Percentiles rank a stretch among this genome's conserved stretches.
phyloP scores from a whole-genome alignment of 805 yeast species.

The Nematodospora valgi region DNA sequence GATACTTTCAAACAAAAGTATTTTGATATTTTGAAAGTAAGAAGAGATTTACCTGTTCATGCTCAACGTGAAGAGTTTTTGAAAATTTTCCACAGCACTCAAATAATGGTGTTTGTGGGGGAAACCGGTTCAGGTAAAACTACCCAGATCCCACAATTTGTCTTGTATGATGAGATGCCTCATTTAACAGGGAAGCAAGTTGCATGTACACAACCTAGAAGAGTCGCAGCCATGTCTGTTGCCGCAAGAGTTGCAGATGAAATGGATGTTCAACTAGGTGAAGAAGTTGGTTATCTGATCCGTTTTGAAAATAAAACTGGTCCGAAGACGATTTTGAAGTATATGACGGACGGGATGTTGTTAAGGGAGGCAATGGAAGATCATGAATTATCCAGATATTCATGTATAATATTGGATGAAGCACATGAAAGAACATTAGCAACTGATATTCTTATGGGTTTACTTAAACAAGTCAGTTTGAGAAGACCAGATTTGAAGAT shows the following conservation, averaged over 20 bases:
- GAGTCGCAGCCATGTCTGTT: slow-evolving; percentile 99
- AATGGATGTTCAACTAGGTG: slow-evolving; percentile 89
- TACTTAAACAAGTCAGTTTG: slow-evolving; percentile 73
- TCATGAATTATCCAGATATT: slow-evolving; percentile 72
- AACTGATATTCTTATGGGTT: slow-evolving; percentile 95
- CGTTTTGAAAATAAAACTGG: slow-evolving; percentile 91
- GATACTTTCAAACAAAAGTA: slow-evolving; percentile 58
- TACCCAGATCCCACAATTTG: slow-evolving; percentile 97
- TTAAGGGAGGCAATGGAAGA: slow-evolving; percentile 97
- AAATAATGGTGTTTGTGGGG: slow-evolving; percentile 97
- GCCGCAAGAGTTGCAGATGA: slow-evolving; percentile 97
- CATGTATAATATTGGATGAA: slow-evolving; percentile 92
- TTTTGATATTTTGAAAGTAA: slow-evolving; percentile 67
- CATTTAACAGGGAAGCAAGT: slow-evolving; percentile 79
- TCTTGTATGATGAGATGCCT: slow-evolving; percentile 87
- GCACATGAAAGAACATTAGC: slow-evolving; percentile 98
- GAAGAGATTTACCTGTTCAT: slow-evolving; percentile 92
- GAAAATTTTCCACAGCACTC: slow-evolving; percentile 76
- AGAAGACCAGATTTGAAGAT: slow-evolving; percentile 87
- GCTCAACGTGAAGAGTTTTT: slow-evolving; percentile 89
- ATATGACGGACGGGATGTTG: slow-evolving; percentile 99
- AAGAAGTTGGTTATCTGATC: slow-evolving; percentile 92
- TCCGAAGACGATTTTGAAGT: slow-evolving; percentile 77
- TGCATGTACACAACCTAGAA: slow-evolving; percentile 95
- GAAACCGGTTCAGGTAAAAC: slow-evolving; percentile 99